Evolutionary conservation across 768 basidiomycete genomes (phyloP).

Genomic region (Hysterangium stoloniferum): DNA sequence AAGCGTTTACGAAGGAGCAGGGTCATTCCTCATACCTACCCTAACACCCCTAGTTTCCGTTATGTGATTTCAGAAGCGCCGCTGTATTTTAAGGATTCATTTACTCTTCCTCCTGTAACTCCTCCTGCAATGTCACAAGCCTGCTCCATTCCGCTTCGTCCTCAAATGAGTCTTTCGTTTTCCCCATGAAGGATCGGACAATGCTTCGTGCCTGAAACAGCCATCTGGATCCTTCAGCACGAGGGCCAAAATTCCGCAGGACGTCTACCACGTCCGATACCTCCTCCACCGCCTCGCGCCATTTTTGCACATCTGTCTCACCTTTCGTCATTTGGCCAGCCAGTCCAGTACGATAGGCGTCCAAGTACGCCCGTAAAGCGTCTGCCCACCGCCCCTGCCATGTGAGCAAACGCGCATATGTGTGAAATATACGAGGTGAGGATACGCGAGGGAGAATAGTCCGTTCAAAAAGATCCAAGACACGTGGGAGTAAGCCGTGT

Average conservation of each 20-base stretch:
- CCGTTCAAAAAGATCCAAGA: conserved; percentile 66
- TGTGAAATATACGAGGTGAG: conserved; percentile 68
- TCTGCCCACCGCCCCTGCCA: conserved; percentile 69
- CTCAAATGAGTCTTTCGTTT: conserved; percentile 72
- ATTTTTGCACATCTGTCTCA: conserved; percentile 58
- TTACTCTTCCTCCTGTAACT: conserved; percentile 39
- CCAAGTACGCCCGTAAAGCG: conserved; percentile 74
- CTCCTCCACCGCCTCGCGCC: conserved; percentile 69
- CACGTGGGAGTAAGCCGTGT: conserved; percentile 54
- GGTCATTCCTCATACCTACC: too few species aligned
- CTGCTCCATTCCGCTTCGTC: conserved; percentile 81
- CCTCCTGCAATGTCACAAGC: conserved; percentile 59
- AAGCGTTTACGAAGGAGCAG: too few species aligned
- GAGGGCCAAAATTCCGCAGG: conserved; percentile 75
- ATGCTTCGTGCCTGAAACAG: conserved; percentile 79
- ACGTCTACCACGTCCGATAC: conserved; percentile 82
- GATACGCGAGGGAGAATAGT: conserved; percentile 80
- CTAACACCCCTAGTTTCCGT: too few species aligned
- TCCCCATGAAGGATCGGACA: conserved; percentile 81
- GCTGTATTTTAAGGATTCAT: conserved; percentile 15
- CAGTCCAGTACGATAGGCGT: conserved; percentile 70
- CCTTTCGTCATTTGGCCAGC: conserved; percentile 46
- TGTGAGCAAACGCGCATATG: conserved; percentile 73
- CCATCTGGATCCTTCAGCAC: conserved; percentile 47
- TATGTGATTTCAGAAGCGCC: too few species aligned